Evolutionary conservation across 2,329 filamentous ascomycete species (phyloP).

Genomic region (Helicocarpus griseus): DNA sequence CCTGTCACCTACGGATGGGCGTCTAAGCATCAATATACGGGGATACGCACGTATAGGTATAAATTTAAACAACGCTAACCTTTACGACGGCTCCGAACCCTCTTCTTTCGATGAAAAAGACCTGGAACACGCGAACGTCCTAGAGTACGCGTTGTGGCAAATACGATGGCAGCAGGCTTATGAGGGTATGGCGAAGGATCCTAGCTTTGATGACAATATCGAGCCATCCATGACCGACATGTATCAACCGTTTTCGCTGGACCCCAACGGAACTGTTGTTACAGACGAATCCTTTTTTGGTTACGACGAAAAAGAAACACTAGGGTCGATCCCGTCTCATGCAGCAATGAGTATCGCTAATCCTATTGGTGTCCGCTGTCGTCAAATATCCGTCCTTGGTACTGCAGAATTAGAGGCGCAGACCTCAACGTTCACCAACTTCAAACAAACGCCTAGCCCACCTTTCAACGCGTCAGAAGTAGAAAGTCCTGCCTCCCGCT

Average conservation of each 20-base stretch:
- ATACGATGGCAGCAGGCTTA: background rate
- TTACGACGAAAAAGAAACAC: background rate
- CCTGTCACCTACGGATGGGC: background rate
- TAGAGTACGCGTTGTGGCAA: slow-evolving; percentile 1
- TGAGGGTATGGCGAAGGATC: background rate
- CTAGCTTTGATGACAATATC: slow-evolving; percentile 1
- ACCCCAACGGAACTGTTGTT: background rate
- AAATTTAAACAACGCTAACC: background rate
- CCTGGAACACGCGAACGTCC: background rate
- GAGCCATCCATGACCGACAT: slow-evolving; percentile 2
- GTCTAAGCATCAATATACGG: background rate
- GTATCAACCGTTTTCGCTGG: background rate
- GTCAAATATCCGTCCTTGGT: background rate
- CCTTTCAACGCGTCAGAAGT: background rate
- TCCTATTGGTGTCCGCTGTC: slow-evolving; percentile 3
- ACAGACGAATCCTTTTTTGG: background rate
- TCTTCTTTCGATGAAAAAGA: background rate
- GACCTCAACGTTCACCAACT: slow-evolving; percentile 1
- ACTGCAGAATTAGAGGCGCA: background rate
- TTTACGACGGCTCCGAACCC: background rate
- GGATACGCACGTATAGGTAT: background rate
- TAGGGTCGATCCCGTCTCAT: background rate
- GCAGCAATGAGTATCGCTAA: background rate
- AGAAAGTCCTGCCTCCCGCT: background rate
- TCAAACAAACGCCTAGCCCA: background rate